Percentiles rank a stretch among this genome's conserved stretches.
These are phyloP conservation scores for Collybia mongolica DNA, from an alignment of 768 basidiomycete genomes.

Conservation along the genomic window DNA sequence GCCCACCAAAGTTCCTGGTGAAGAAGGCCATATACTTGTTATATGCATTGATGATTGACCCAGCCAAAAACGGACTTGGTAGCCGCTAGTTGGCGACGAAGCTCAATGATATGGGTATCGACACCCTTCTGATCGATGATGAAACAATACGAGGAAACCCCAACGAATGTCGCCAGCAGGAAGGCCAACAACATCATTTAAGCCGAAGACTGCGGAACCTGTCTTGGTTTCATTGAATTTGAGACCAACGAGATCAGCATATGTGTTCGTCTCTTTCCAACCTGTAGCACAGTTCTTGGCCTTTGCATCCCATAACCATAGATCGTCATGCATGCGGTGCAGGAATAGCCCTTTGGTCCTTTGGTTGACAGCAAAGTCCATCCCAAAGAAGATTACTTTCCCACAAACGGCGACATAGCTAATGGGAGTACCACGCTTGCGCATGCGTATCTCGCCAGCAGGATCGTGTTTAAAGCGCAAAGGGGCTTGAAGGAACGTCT, in stretches of 20 bases:
- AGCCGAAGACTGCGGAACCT: conserved; percentile 35
- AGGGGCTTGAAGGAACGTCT: conserved; percentile 14
- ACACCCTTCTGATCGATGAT: conserved; percentile 28
- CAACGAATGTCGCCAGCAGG: conserved; percentile 19
- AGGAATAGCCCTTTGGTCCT: conserved; percentile 38
- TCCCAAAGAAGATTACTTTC: conserved; percentile 39
- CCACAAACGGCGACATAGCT: conserved; percentile 39
- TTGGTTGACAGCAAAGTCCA: conserved; percentile 50
- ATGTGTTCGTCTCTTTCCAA: conserved; percentile 42
- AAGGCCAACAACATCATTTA: conserved; percentile 7
- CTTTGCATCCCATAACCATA: conserved; percentile 41
- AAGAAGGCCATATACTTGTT: conserved; percentile 34
- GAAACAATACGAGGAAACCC: conserved; percentile 22
- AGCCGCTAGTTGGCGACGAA: conserved; percentile 27
- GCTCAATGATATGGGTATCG: conserved; percentile 27
- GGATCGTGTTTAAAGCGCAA: conserved; percentile 12
- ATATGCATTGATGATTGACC: conserved; percentile 28
- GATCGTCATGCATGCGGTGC: conserved; percentile 45
- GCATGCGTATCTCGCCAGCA: conserved; percentile 23
- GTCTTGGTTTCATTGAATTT: conserved; percentile 41
- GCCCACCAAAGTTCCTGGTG: conserved; percentile 27
- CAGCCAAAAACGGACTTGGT: conserved; percentile 31
- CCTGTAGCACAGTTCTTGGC: conserved; percentile 29
- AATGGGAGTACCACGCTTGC: conserved; percentile 42
- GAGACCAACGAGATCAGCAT: conserved; percentile 37